Conservation (phyloP, 345 rosid genomes). For the Eucalyptus regnans region DNA sequence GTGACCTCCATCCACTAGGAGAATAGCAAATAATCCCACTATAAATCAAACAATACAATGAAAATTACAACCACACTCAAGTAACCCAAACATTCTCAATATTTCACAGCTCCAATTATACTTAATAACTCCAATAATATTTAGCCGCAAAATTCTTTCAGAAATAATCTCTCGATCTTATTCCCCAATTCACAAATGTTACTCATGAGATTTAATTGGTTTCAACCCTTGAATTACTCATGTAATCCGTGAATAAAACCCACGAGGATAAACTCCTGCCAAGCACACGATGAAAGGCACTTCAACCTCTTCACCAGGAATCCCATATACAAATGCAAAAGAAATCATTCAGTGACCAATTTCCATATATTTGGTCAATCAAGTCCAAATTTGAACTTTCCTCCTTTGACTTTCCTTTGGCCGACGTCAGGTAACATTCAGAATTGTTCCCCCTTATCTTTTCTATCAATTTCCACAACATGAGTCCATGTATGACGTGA, state of each 20-base stretch:
- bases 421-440: neutral
- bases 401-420: neutral
- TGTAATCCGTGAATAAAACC: neutral
- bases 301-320: neutral
- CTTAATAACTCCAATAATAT: fast-evolving
- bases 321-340: neutral
- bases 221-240: neutral
- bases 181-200: no score
- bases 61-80: neutral
- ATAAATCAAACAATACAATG: no score
- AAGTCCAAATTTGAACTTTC: neutral
- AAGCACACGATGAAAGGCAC: neutral
- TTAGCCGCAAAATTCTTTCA: neutral
- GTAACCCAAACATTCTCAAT: no score
- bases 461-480: neutral
- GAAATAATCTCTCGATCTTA: neutral
- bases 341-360: neutral
- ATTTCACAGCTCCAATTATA: neutral
- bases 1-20: no score
- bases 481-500: neutral
- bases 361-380: neutral
- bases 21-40: no score
- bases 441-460: neutral
- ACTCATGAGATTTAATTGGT: no score
- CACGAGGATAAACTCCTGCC: neutral